phyloP scores from a whole-genome alignment of 306 rosid species.

The Alnus glutinosa region DNA sequence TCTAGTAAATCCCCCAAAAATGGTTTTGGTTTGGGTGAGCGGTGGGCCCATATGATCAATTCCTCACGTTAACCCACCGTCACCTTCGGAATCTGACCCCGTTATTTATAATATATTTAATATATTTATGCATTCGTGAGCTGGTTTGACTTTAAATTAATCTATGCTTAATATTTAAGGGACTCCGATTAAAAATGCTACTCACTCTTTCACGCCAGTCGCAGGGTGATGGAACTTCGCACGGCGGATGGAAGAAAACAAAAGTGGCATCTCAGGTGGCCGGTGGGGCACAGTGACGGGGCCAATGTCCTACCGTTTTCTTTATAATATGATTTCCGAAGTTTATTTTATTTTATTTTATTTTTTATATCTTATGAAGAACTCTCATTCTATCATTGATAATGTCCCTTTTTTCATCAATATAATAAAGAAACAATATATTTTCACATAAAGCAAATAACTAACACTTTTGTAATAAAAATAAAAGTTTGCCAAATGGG shows the following conservation, averaged over 20 bases:
- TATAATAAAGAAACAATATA: no score
- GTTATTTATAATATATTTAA: no score
- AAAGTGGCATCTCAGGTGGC: not conserved
- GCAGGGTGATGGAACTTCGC: no score
- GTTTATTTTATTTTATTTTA: not conserved
- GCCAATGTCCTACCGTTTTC: not conserved
- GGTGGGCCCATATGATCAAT: slow-evolving; percentile 20
- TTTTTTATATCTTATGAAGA: not conserved
- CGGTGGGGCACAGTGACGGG: not conserved
- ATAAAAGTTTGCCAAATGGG: no score
- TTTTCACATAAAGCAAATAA: no score
- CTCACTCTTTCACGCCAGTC: no score
- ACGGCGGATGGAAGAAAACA: not conserved
- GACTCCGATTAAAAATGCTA: no score
- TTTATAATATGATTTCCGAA: not conserved
- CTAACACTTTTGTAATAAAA: no score
- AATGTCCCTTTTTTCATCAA: no score
- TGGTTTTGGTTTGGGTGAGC: not conserved
- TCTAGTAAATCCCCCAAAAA: not conserved
- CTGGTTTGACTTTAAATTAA: not conserved
- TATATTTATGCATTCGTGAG: no score
- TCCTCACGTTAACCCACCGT: slow-evolving; percentile 12
- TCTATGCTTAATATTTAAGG: not conserved
- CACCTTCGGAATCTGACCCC: slow-evolving; percentile 4
- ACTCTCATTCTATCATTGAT: no score